Percentiles rank a stretch among this genome's conserved stretches.
Conservation (phyloP, 2,329 filamentous ascomycete genomes). For the Stenocarpella maydis region DNA sequence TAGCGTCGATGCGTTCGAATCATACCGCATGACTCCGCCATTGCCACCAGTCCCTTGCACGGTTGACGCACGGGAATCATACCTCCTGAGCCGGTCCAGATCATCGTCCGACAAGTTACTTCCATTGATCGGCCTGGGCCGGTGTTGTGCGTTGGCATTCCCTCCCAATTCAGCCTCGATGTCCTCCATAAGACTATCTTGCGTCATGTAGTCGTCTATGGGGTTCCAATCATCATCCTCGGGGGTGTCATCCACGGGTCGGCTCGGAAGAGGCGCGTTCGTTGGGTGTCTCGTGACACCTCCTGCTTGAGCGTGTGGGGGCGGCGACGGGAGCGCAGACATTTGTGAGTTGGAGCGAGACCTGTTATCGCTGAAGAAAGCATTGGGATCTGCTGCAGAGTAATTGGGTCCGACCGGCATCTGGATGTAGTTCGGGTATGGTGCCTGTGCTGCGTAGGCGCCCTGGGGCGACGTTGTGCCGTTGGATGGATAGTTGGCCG, state of each 20-base stretch:
- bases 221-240: conserved; percentile 48
- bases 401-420: conserved; percentile 63
- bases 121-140: conserved; percentile 55
- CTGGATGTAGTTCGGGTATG: conserved; percentile 61
- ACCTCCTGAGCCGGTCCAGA: conserved; percentile 55
- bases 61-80: conserved; percentile 60
- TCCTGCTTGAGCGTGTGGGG: conserved; percentile 50
- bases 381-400: conserved; percentile 53
- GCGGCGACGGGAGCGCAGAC: conserved; percentile 57
- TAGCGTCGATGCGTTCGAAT: conserved; percentile 52
- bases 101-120: conserved; percentile 55
- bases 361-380: conserved; percentile 52
- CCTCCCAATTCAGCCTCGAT: conserved; percentile 64
- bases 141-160: conserved; percentile 47
- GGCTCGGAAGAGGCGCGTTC: conserved; percentile 65
- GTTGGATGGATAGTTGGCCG: conserved; percentile 40
- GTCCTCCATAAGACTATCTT: conserved; percentile 65
- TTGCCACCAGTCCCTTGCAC: conserved; percentile 45
- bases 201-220: conserved; percentile 50
- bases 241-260: conserved; percentile 55
- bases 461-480: conserved; percentile 32
- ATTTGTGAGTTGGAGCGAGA: conserved; percentile 60
- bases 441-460: conserved; percentile 49
- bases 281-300: conserved; percentile 66
- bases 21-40: conserved; percentile 49